These are phyloP conservation scores for Maudiozyma saulgeensis DNA, from an alignment of 805 yeast species.

Conservation along the genomic window DNA sequence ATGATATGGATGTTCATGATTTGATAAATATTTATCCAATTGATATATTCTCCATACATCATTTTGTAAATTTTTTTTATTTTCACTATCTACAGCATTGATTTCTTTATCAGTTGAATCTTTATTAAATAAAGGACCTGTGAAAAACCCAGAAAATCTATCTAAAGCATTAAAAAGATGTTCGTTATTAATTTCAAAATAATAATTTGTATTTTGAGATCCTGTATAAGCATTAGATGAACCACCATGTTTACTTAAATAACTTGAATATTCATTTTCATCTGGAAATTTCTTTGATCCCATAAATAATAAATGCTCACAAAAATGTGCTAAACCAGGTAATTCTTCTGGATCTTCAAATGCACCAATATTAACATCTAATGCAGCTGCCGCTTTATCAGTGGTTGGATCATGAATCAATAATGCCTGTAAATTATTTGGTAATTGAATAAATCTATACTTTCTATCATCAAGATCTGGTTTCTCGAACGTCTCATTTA, in stretches of 20 bases:
- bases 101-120: constrained; percentile 85
- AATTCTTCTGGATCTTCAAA: constrained; percentile 54
- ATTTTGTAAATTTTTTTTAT: constrained; percentile 84
- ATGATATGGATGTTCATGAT: constrained; percentile 70
- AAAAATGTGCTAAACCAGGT: constrained; percentile 74
- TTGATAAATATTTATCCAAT: constrained; percentile 65
- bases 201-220: constrained; percentile 80
- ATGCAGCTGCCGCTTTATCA: constrained; percentile 69
- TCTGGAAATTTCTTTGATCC: constrained; percentile 71
- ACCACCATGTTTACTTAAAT: constrained; percentile 76
- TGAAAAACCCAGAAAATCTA: constrained; percentile 87
- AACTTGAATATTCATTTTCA: constrained; percentile 70
- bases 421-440: constrained; percentile 50
- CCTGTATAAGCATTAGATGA: constrained; percentile 89
- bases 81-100: constrained; percentile 90
- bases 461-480: constrained; percentile 60
- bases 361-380: constrained; percentile 72
- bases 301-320: constrained; percentile 67
- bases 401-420: constrained; percentile 59
- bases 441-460: constrained; percentile 55
- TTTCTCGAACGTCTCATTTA: constrained; percentile 23
- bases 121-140: constrained; percentile 63
- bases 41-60: constrained; percentile 87
- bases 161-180: constrained; percentile 81
- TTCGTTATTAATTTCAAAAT: constrained; percentile 71